These are phyloP conservation scores for Arthrobotrys musiformis DNA, from an alignment of 2,329 filamentous ascomycete species.

Conservation along the genomic window DNA sequence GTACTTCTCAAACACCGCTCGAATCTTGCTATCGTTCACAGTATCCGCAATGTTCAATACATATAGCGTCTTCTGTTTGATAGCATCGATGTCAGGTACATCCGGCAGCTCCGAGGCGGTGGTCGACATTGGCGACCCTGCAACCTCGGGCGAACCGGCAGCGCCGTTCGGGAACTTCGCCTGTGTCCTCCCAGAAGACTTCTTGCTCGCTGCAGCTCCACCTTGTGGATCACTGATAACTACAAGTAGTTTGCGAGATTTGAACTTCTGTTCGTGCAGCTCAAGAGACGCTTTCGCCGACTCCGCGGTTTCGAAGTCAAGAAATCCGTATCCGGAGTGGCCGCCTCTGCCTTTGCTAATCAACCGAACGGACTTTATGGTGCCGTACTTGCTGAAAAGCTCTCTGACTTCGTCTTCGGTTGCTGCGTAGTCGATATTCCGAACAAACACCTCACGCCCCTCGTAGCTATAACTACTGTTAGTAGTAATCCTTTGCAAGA, in stretches of 20 bases:
- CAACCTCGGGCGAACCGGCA: constrained; percentile 30
- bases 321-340: constrained; percentile 81
- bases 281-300: constrained; percentile 74
- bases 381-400: constrained; percentile 79
- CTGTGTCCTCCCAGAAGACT: constrained; percentile 47
- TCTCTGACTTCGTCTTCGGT: constrained; percentile 76
- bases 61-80: constrained; percentile 77
- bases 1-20: constrained; percentile 75
- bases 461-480: constrained; percentile 67
- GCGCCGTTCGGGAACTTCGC: constrained; percentile 66
- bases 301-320: constrained; percentile 78
- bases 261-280: constrained; percentile 77
- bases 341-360: constrained; percentile 73
- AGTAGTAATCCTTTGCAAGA: neutral
- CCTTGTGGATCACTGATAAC: constrained; percentile 40
- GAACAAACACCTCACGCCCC: constrained; percentile 84
- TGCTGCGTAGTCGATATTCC: constrained; percentile 72
- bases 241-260: constrained; percentile 74
- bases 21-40: constrained; percentile 85
- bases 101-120: constrained; percentile 57
- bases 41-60: constrained; percentile 91
- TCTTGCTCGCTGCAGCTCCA: constrained; percentile 63
- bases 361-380: constrained; percentile 77
- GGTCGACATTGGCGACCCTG: constrained; percentile 61
- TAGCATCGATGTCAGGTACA: constrained; percentile 65